Evolutionary conservation across 805 yeast genomes (phyloP).

Genomic region (Saccharomycopsis oosterbeekiorum): DNA sequence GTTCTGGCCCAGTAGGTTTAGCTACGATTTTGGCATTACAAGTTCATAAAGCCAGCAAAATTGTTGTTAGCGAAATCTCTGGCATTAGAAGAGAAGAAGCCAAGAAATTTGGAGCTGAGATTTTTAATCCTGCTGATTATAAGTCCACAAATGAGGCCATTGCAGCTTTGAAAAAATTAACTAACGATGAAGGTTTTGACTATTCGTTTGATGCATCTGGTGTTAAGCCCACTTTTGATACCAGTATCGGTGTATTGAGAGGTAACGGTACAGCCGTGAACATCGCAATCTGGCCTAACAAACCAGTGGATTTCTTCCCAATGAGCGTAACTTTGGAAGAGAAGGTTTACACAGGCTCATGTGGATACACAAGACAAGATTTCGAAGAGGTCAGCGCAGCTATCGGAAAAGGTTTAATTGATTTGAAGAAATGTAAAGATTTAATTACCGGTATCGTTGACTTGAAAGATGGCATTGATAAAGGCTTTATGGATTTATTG

Average conservation of each 20-base stretch:
- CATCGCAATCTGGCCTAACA: slow-evolving; percentile 56
- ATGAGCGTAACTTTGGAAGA: slow-evolving; percentile 49
- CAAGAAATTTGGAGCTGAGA: slow-evolving; percentile 26
- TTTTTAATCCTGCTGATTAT: slow-evolving; percentile 34
- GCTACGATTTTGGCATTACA: slow-evolving; percentile 40
- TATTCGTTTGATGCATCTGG: slow-evolving; percentile 49
- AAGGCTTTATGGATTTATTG: slow-evolving; percentile 43
- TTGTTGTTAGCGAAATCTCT: slow-evolving; percentile 45
- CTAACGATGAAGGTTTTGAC: slow-evolving; percentile 36
- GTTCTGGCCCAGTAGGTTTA: slow-evolving; percentile 48
- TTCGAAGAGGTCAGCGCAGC: slow-evolving; percentile 48
- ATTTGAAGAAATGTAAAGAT: slow-evolving; percentile 32
- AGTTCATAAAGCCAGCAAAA: slow-evolving; percentile 33
- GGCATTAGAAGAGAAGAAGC: slow-evolving; percentile 33
- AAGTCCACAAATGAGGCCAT: slow-evolving; percentile 30
- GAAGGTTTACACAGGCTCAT: slow-evolving; percentile 47
- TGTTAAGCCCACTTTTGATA: slow-evolving; percentile 40
- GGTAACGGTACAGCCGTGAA: slow-evolving; percentile 52
- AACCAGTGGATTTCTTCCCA: slow-evolving; percentile 39
- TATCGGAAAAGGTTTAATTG: slow-evolving; percentile 37
- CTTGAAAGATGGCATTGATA: slow-evolving; percentile 41
- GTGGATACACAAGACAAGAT: slow-evolving; percentile 49
- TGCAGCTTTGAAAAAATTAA: slow-evolving; percentile 30
- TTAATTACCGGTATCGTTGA: slow-evolving; percentile 46
- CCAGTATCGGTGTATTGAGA: slow-evolving; percentile 39